phyloP scores from a whole-genome alignment of 208 protist genomes.

The Leishmania arabica region DNA sequence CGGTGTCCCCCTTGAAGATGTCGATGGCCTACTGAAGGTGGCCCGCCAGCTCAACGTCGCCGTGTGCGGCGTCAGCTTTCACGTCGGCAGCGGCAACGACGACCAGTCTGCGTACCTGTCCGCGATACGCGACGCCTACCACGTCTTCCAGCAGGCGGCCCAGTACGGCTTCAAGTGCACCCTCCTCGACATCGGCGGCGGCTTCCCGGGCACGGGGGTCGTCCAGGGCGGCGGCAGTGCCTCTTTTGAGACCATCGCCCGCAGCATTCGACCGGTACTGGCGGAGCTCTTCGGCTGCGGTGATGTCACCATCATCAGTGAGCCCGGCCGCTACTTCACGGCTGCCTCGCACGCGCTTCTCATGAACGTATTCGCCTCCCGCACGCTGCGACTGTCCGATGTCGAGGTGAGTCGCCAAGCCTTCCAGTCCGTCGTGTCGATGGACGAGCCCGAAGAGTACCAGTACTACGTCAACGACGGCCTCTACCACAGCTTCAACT shows the following conservation, averaged over 20 bases:
- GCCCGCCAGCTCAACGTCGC: slow-evolving; percentile 45
- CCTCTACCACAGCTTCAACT: slow-evolving; percentile 89
- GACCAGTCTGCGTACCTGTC: slow-evolving; percentile 56
- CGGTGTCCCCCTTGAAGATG: slow-evolving; percentile 51
- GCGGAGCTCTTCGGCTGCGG: slow-evolving; percentile 62
- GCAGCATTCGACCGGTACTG: slow-evolving; percentile 52
- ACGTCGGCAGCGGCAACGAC: slow-evolving; percentile 88
- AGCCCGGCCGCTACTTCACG: slow-evolving; percentile 89
- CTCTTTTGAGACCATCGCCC: slow-evolving; percentile 63
- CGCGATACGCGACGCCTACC: slow-evolving; percentile 55
- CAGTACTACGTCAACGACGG: slow-evolving; percentile 91
- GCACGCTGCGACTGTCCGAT: slow-evolving; percentile 35
- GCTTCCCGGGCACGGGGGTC: slow-evolving; percentile 66
- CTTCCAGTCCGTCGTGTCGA: slow-evolving; percentile 22
- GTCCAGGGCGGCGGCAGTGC: slow-evolving; percentile 10
- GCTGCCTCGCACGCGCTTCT: slow-evolving; percentile 61
- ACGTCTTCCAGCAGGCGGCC: slow-evolving; percentile 62
- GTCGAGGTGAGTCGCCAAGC: slow-evolving; percentile 26
- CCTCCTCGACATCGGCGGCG: slow-evolving; percentile 89
- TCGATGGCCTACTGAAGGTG: slow-evolving; percentile 42
- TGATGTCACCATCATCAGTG: slow-evolving; percentile 66
- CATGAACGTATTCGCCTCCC: slow-evolving; percentile 69
- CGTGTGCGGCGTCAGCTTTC: slow-evolving; percentile 85
- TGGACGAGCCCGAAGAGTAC: slow-evolving; percentile 40
- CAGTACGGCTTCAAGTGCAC: slow-evolving; percentile 71